Evolutionary conservation across 805 yeast species (phyloP).

Genomic region (Tetrapisispora phaffii): DNA sequence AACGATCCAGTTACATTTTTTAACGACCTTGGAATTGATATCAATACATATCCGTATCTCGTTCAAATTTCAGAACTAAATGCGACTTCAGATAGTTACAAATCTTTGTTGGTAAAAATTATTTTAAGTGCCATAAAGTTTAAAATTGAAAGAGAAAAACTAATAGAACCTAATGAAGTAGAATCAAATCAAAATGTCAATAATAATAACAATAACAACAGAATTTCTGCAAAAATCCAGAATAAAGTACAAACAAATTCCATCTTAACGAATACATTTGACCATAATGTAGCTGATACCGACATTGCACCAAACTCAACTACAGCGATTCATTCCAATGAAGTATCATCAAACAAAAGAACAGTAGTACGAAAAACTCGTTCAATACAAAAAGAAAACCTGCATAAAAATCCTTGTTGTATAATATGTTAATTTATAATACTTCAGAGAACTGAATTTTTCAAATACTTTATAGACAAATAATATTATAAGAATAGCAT

Average conservation of each 20-base stretch:
- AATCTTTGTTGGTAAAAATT: neutral
- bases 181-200: neutral
- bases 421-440: neutral
- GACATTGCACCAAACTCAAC: neutral
- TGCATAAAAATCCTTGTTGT: conserved; percentile 1
- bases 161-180: neutral
- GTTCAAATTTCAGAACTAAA: neutral
- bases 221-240: too few relatives aligned
- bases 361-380: neutral
- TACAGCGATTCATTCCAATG: neutral
- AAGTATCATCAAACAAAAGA: neutral
- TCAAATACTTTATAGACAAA: too few relatives aligned
- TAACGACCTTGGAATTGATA: neutral
- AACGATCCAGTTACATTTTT: neutral
- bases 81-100: neutral
- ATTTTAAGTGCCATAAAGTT: neutral
- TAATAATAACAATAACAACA: too few relatives aligned
- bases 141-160: neutral
- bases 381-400: conserved; percentile 5
- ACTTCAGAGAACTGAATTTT: too few relatives aligned
- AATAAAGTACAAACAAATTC: too few relatives aligned
- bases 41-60: neutral
- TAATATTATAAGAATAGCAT: too few relatives aligned
- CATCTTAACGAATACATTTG: too few relatives aligned
- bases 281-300: too few relatives aligned